A percentile compares a stretch with the other conserved stretches of the same genome.
Conservation (phyloP, 257 asterid species). For the Solanum bukasovii region DNA sequence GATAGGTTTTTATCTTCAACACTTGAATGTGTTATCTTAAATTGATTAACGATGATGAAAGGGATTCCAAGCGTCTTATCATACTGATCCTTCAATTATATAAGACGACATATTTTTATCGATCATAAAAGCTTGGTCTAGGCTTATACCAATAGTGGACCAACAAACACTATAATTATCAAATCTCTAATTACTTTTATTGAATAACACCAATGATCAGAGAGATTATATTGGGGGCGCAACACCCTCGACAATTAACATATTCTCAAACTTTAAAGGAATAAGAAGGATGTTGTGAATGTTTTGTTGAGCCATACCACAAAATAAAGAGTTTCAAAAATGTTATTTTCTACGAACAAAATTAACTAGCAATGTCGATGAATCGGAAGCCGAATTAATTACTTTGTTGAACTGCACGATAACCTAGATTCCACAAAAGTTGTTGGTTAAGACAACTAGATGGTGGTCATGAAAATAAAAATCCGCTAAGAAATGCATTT, state of each 20-base stretch:
- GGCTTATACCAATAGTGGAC: neutral
- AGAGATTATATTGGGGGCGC: neutral
- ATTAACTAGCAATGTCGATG: neutral
- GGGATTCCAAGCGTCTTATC: neutral
- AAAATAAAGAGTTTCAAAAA: neutral
- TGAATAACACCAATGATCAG: neutral
- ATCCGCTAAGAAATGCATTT: neutral
- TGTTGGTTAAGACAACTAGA: neutral
- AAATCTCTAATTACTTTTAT: neutral
- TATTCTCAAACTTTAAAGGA: neutral
- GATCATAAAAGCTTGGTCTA: neutral
- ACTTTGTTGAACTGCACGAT: neutral
- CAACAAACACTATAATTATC: neutral
- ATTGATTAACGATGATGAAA: neutral
- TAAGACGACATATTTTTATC: neutral
- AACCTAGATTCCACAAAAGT: neutral
- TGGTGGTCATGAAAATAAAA: neutral
- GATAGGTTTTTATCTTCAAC: neutral
- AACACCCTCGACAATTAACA: neutral
- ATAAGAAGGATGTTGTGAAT: neutral
- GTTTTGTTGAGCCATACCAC: neutral
- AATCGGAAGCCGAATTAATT: neutral
- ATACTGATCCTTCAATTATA: neutral
- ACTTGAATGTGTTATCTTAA: neutral
- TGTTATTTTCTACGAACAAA: neutral